Percentiles rank a stretch among this genome's conserved stretches.
These are phyloP conservation scores for Penicillium pulvis DNA, from an alignment of 495 filamentous ascomycete species.

Conservation along the genomic window DNA sequence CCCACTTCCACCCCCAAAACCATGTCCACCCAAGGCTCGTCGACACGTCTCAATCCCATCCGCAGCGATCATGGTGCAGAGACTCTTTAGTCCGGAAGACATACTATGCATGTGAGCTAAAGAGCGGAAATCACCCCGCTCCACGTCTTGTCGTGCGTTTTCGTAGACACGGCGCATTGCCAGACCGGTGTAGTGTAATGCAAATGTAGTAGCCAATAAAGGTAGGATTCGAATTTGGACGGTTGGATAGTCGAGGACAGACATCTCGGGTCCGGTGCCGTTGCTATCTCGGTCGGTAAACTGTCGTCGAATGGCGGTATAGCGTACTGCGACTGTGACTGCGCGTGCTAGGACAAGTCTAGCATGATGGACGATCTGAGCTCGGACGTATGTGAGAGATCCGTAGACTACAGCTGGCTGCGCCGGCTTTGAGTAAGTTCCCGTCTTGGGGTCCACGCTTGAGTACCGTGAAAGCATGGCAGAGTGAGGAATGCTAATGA, in stretches of 20 bases:
- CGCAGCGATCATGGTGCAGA: constrained; percentile 51
- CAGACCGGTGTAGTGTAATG: constrained; percentile 50
- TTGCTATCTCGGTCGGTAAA: constrained; percentile 48
- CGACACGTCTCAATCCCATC: constrained; percentile 54
- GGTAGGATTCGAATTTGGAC: constrained; percentile 53
- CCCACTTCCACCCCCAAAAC: constrained; percentile 51
- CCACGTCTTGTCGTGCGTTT: constrained; percentile 39
- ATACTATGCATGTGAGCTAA: constrained; percentile 51
- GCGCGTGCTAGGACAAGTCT: constrained; percentile 49
- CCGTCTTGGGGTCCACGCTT: constrained; percentile 42
- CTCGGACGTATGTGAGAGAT: constrained; percentile 47
- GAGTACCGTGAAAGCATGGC: constrained; percentile 50
- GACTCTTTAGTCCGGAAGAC: constrained; percentile 50
- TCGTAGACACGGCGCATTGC: constrained; percentile 45
- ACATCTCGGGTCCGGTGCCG: constrained; percentile 37
- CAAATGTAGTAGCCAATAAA: constrained; percentile 49
- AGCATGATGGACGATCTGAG: constrained; percentile 50
- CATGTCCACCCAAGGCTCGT: constrained; percentile 51
- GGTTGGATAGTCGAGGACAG: constrained; percentile 52
- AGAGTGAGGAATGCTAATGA: constrained; percentile 42
- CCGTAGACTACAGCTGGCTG: constrained; percentile 49
- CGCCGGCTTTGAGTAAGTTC: constrained; percentile 39
- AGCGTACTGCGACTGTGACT: constrained; percentile 50
- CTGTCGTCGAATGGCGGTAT: constrained; percentile 44
- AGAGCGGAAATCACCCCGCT: constrained; percentile 41